Evolutionary conservation across 2,329 filamentous ascomycete genomes (phyloP).

Genomic region (Reticulascus tulasneorum): DNA sequence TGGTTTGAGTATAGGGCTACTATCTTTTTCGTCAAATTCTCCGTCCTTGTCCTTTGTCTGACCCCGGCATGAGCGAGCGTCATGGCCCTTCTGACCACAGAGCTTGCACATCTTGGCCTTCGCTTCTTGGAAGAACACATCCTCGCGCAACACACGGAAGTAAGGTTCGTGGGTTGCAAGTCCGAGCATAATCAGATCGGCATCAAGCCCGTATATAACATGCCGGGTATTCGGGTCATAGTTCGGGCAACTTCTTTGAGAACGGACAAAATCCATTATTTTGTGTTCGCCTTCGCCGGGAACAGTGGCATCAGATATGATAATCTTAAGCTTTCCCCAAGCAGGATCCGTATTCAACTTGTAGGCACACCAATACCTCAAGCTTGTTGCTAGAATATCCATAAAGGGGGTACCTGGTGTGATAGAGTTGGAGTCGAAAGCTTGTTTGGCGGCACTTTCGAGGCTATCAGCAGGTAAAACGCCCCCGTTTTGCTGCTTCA

Average conservation of each 20-base stretch:
- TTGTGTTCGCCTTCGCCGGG: conserved; percentile 98
- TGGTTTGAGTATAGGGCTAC: conserved; percentile 69
- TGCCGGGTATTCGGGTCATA: conserved; percentile 96
- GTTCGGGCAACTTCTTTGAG: conserved; percentile 82
- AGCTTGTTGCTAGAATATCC: conserved; percentile 84
- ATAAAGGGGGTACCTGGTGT: conserved; percentile 98
- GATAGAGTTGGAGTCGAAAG: conserved; percentile 84
- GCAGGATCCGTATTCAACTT: conserved; percentile 95
- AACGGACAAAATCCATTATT: conserved; percentile 97
- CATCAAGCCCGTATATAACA: conserved; percentile 96
- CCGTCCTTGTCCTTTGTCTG: conserved; percentile 72
- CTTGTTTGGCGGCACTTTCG: conserved; percentile 71
- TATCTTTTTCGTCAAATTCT: conserved; percentile 79
- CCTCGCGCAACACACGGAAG: conserved; percentile 92
- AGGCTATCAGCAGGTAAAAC: conserved; percentile 57
- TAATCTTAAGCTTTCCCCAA: conserved; percentile 94
- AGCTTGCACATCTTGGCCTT: conserved; percentile 79
- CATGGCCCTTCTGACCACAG: conserved; percentile 90
- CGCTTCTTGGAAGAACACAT: conserved; percentile 89
- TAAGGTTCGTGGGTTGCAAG: conserved; percentile 96
- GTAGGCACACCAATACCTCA: conserved; percentile 96
- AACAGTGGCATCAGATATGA: conserved; percentile 97
- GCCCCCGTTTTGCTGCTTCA: conserved; percentile 73
- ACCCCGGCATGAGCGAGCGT: conserved; percentile 79
- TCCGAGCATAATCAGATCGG: conserved; percentile 97